Conservation (phyloP, 148 eudicot genomes). For the Rhododendron henanense region DNA sequence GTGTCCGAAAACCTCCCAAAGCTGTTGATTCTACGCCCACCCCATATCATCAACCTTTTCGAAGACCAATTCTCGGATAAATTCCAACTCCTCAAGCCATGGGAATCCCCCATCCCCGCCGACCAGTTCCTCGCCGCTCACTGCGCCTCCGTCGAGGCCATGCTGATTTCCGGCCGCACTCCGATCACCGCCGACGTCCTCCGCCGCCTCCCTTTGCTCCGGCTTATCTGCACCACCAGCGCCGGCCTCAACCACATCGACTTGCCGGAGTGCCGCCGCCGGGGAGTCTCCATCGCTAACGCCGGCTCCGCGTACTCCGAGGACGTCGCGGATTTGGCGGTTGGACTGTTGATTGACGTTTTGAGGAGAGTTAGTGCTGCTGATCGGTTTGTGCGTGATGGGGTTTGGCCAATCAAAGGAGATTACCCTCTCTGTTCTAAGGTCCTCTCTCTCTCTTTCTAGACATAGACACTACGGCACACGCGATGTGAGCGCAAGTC, state of each 20-base stretch:
- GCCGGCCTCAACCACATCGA: conserved; percentile 65
- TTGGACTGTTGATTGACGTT: conserved; percentile 58
- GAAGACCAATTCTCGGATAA: conserved; percentile 24
- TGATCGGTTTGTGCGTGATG: conserved; percentile 48
- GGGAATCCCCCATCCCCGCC: conserved; percentile 38
- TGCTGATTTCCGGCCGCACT: conserved; percentile 19
- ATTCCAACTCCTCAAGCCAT: conserved; percentile 43
- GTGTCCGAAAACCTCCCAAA: conserved; percentile 25
- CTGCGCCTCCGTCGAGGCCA: conserved; percentile 21
- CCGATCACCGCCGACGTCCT: conserved; percentile 27
- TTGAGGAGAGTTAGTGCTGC: conserved; percentile 48
- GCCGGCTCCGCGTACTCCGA: conserved; percentile 31
- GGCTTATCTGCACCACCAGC: conserved; percentile 50
- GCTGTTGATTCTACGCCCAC: conserved; percentile 47
- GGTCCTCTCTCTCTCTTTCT: conserved; percentile 19
- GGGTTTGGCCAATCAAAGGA: conserved; percentile 38
- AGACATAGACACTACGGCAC: too few species aligned
- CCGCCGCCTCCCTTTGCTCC: conserved; percentile 42
- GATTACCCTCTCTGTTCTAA: conserved; percentile 32
- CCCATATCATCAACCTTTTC: conserved; percentile 24
- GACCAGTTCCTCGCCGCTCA: conserved; percentile 24
- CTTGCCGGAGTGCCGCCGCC: conserved; percentile 64
- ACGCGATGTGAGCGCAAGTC: not conserved
- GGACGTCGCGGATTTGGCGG: conserved; percentile 68
- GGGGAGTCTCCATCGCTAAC: conserved; percentile 49